Conservation (phyloP, 495 filamentous ascomycete species). For the Tuber calosporum region DNA sequence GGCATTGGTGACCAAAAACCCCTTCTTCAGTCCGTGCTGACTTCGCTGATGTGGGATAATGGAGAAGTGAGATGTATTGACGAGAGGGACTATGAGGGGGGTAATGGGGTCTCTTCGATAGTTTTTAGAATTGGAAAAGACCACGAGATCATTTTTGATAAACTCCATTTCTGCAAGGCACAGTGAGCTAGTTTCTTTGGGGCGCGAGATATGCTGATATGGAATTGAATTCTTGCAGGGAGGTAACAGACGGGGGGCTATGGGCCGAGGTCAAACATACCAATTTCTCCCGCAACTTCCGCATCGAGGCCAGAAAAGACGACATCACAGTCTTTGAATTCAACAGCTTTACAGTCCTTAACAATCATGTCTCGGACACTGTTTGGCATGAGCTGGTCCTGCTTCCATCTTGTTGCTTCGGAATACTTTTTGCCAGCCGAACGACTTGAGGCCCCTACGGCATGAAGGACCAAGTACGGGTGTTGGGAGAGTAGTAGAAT, state of each 20-base stretch:
- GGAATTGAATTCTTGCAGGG: conserved; percentile 1
- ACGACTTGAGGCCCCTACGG: conserved; percentile 69
- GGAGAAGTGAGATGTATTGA: conserved; percentile 71
- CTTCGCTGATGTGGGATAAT: conserved; percentile 69
- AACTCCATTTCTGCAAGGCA: conserved; percentile 61
- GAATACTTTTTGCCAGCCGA: conserved; percentile 77
- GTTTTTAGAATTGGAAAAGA: conserved; percentile 89
- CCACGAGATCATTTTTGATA: conserved; percentile 65
- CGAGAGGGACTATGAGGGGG: conserved; percentile 78
- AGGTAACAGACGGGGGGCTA: neutral
- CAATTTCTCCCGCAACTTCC: conserved; percentile 72
- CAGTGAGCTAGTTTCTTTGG: conserved; percentile 7
- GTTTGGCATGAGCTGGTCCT: conserved; percentile 62
- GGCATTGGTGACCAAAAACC: conserved; percentile 81
- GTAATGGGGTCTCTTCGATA: conserved; percentile 73
- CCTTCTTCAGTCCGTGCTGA: conserved; percentile 60
- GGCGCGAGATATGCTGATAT: neutral
- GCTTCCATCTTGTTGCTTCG: conserved; percentile 80
- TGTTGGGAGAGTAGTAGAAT: conserved; percentile 74
- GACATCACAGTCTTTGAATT: conserved; percentile 78
- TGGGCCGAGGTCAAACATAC: conserved; percentile 44
- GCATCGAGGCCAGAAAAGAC: conserved; percentile 82
- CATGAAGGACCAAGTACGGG: conserved; percentile 65
- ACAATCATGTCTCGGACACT: conserved; percentile 62
- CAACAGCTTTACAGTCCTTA: conserved; percentile 63